phyloP scores from a whole-genome alignment of 2,329 filamentous ascomycete species.

The Epichloe sp. region DNA sequence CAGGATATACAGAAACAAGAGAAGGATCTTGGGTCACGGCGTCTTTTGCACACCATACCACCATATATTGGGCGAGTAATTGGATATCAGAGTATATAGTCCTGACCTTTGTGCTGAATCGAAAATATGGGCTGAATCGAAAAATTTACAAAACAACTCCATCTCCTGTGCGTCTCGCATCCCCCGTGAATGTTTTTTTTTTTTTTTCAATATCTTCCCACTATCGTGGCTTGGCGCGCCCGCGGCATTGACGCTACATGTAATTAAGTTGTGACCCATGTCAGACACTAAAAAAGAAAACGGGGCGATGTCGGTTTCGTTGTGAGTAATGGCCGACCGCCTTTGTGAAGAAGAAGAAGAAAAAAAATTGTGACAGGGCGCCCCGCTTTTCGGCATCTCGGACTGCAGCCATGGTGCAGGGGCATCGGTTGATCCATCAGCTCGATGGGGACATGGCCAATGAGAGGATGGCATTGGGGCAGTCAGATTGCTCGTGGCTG shows the following conservation, averaged over 20 bases:
- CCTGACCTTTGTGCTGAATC: background rate
- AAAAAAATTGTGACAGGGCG: slow-evolving; percentile 4
- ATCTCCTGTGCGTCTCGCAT: background rate
- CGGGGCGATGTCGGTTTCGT: slow-evolving; percentile 2
- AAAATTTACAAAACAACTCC: slow-evolving; percentile 3
- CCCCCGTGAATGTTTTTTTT: background rate
- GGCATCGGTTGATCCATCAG: background rate
- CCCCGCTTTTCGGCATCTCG: slow-evolving; percentile 9
- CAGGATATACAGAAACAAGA: slow-evolving; percentile 3
- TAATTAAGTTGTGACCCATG: too few relatives aligned
- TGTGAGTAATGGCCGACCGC: slow-evolving; percentile 1
- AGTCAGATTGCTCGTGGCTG: background rate
- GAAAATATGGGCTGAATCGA: slow-evolving; percentile 2
- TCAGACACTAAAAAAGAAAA: background rate
- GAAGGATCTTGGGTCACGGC: slow-evolving; percentile 2
- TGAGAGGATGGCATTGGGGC: too few relatives aligned
- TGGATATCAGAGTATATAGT: background rate
- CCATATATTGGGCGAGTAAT: slow-evolving; percentile 1
- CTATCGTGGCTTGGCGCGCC: background rate
- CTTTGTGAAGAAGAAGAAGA: background rate
- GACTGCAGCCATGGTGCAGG: background rate
- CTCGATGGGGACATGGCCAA: background rate
- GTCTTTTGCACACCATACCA: background rate
- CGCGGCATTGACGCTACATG: background rate
- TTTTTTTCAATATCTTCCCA: background rate